Conservation (phyloP, 805 yeast genomes). For the Clavispora carvajalis region DNA sequence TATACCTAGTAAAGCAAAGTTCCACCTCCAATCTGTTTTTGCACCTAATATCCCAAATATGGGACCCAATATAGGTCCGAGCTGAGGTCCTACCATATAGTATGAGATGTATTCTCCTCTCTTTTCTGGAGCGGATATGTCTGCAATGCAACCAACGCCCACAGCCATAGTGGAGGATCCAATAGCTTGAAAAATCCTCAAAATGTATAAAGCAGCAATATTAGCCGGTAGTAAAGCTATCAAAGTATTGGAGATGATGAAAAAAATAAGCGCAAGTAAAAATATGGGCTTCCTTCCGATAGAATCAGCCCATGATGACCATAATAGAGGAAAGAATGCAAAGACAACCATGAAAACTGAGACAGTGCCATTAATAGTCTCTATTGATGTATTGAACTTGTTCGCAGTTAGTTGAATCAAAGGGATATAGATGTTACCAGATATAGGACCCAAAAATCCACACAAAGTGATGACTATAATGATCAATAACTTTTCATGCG, state of each 20-base stretch:
- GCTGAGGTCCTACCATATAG: slow-evolving; percentile 36
- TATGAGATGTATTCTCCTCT: slow-evolving; percentile 29
- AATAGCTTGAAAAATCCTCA: slow-evolving; percentile 32
- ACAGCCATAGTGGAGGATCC: slow-evolving; percentile 35
- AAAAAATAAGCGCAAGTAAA: slow-evolving; percentile 22
- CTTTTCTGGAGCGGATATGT: slow-evolving; percentile 24
- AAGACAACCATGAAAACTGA: slow-evolving; percentile 54
- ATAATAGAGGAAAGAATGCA: slow-evolving; percentile 50
- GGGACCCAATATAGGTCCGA: slow-evolving; percentile 37
- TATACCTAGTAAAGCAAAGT: slow-evolving; percentile 28
- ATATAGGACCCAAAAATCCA: slow-evolving; percentile 52
- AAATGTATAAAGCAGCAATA: slow-evolving; percentile 24
- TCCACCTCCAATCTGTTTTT: slow-evolving; percentile 28
- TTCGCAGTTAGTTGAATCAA: slow-evolving; percentile 41
- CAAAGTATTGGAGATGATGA: slow-evolving; percentile 23
- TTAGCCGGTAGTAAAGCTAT: slow-evolving; percentile 27
- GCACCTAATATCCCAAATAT: slow-evolving; percentile 24
- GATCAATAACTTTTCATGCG: slow-evolving; percentile 18
- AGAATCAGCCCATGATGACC: slow-evolving; percentile 53
- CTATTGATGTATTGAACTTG: slow-evolving; percentile 35
- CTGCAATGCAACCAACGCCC: slow-evolving; percentile 35
- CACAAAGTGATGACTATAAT: slow-evolving; percentile 40
- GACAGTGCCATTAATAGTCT: slow-evolving; percentile 50
- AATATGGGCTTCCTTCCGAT: slow-evolving; percentile 40
- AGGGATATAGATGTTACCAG: slow-evolving; percentile 56